Conservation (phyloP, 140 eudicot genomes). For the Oenanthe javanica region DNA sequence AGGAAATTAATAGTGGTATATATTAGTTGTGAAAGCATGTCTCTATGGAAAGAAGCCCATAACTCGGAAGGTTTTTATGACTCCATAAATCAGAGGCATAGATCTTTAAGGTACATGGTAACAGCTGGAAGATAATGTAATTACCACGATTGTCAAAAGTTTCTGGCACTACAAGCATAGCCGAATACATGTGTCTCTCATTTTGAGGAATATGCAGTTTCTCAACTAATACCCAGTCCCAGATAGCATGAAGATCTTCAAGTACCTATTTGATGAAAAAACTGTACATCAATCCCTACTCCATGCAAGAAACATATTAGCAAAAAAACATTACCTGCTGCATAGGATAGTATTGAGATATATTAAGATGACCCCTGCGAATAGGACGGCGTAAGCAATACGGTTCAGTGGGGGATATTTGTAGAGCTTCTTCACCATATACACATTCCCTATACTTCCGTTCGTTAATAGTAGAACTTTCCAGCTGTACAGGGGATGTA, state of each 20-base stretch:
- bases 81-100: not conserved
- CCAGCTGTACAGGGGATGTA: conserved; percentile 31
- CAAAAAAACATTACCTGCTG: conserved; percentile 64
- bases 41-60: not conserved
- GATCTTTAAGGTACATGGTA: not conserved
- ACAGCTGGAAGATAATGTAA: conserved; percentile 1
- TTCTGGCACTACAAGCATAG: conserved; percentile 88
- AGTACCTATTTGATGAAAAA: conserved; percentile 43
- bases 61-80: not conserved
- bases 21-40: not conserved
- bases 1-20: not conserved
- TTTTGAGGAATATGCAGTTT: conserved; percentile 62
- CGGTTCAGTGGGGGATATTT: conserved; percentile 84
- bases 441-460: conserved; percentile 60
- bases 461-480: conserved; percentile 32
- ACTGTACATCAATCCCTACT: not conserved
- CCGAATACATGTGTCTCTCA: conserved; percentile 71
- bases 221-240: conserved; percentile 94
- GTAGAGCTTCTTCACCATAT: conserved; percentile 89
- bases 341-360: conserved; percentile 73
- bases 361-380: conserved; percentile 95
- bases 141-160: conserved; percentile 91
- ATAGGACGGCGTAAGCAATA: conserved; percentile 91
- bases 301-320: conserved; percentile 6
- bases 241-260: conserved; percentile 84